Evolutionary conservation across 2,329 filamentous ascomycete species (phyloP).

Genomic region (Tolypocladium nubicola): DNA sequence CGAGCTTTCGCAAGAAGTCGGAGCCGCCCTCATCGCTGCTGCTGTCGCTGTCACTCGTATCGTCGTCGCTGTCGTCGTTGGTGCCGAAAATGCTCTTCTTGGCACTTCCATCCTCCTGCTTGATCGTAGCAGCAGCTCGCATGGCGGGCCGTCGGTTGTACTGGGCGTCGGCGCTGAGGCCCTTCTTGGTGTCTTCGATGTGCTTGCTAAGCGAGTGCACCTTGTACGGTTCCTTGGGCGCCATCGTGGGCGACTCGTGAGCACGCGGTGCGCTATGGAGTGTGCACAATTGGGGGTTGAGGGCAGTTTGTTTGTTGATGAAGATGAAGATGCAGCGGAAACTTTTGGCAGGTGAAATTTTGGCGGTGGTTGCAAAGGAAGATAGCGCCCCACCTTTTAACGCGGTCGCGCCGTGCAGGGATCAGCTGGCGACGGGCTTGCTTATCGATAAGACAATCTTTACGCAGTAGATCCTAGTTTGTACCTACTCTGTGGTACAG

Average conservation of each 20-base stretch:
- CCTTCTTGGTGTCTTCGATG: conserved; percentile 26
- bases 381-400: conserved; percentile 1
- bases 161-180: conserved; percentile 19
- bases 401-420: conserved; percentile 1
- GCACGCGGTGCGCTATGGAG: conserved; percentile 6
- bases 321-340: conserved; percentile 2
- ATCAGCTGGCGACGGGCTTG: neutral
- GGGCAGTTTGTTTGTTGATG: conserved; percentile 6
- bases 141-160: conserved; percentile 17
- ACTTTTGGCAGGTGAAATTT: conserved; percentile 7
- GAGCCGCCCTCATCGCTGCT: conserved; percentile 20
- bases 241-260: conserved; percentile 18
- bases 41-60: conserved; percentile 22
- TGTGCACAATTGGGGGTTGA: conserved; percentile 11
- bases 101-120: conserved; percentile 14
- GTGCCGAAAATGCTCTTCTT: conserved; percentile 17
- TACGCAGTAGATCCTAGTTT: neutral
- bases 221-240: conserved; percentile 23
- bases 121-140: conserved; percentile 16
- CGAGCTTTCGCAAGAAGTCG: conserved; percentile 23
- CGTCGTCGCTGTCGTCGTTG: conserved; percentile 16
- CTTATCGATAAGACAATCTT: neutral
- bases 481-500: neutral
- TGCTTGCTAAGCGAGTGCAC: conserved; percentile 26
- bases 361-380: neutral